Evolutionary conservation across 2,329 filamentous ascomycete species (phyloP).

Genomic region (Hypoxylon sp.): DNA sequence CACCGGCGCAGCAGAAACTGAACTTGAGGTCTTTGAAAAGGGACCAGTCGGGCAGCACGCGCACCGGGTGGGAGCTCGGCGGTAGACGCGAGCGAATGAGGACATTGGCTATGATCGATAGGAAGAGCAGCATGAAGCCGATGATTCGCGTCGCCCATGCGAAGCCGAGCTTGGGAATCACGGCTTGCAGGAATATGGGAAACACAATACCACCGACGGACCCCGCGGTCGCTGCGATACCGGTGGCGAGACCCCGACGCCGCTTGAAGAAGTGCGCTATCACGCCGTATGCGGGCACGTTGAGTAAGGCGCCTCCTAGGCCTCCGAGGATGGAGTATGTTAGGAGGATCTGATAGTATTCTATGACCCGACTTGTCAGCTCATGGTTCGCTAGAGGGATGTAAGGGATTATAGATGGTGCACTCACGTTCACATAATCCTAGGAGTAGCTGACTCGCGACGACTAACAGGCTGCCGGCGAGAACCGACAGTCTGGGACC

Average conservation of each 20-base stretch:
- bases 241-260: slow-evolving; percentile 83
- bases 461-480: slow-evolving; percentile 73
- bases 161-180: slow-evolving; percentile 65
- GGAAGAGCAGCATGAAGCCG: slow-evolving; percentile 64
- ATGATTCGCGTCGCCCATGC: slow-evolving; percentile 66
- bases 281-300: slow-evolving; percentile 81
- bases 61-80: slow-evolving; percentile 60
- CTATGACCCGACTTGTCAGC: slow-evolving; percentile 47
- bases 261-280: slow-evolving; percentile 84
- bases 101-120: slow-evolving; percentile 64
- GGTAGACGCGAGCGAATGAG: slow-evolving; percentile 70
- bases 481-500: slow-evolving; percentile 79
- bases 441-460: slow-evolving; percentile 75
- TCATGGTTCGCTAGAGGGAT: not conserved
- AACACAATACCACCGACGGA: slow-evolving; percentile 79
- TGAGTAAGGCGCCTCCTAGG: slow-evolving; percentile 80
- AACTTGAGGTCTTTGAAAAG: slow-evolving; percentile 75
- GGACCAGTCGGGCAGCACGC: slow-evolving; percentile 70
- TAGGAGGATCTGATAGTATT: slow-evolving; percentile 86
- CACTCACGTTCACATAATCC: slow-evolving; percentile 72
- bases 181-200: slow-evolving; percentile 62
- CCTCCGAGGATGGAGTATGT: slow-evolving; percentile 82
- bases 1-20: slow-evolving; percentile 71
- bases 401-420: not conserved
- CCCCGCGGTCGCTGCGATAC: slow-evolving; percentile 82